phyloP scores from a whole-genome alignment of 805 yeast genomes.

The Metschnikowia arizonensis region DNA sequence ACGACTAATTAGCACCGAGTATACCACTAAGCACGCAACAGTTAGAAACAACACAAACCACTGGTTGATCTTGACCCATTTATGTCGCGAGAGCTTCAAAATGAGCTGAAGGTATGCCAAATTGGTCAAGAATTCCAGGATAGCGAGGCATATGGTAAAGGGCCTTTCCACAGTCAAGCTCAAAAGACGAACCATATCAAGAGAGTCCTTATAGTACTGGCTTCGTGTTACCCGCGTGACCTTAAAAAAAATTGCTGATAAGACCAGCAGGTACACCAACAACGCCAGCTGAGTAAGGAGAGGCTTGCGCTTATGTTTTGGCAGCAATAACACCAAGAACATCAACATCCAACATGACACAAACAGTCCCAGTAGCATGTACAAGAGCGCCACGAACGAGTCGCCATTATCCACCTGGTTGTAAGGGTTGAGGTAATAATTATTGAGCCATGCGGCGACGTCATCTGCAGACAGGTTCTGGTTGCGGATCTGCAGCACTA shows the following conservation, averaged over 20 bases:
- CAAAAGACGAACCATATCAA: conserved; percentile 46
- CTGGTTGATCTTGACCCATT: conserved; percentile 21
- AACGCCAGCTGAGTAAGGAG: conserved; percentile 53
- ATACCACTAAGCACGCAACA: conserved; percentile 16
- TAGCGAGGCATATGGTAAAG: conserved; percentile 36
- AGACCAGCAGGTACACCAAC: conserved; percentile 49
- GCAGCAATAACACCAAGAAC: conserved; percentile 50
- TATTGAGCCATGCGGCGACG: conserved; percentile 13
- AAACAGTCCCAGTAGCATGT: conserved; percentile 51
- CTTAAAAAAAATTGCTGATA: conserved; percentile 48
- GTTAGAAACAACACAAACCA: conserved; percentile 18
- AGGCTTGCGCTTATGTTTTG: conserved; percentile 51
- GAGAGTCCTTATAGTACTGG: conserved; percentile 52
- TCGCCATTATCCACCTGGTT: conserved; percentile 36
- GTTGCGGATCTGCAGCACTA: conserved; percentile 33
- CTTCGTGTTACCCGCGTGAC: conserved; percentile 42
- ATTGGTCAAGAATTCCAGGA: conserved; percentile 45
- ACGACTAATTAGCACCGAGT: conserved; percentile 10
- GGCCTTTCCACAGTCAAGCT: conserved; percentile 33
- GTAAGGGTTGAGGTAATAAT: conserved; percentile 20
- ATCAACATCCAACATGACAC: conserved; percentile 70
- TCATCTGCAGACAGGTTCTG: conserved; percentile 11
- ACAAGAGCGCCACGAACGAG: conserved; percentile 43
- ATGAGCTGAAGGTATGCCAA: conserved; percentile 55
- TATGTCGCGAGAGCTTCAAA: conserved; percentile 22